Base-by-base conservation (phyloP, 768 basidiomycete species). In the Russula sp. region DNA sequence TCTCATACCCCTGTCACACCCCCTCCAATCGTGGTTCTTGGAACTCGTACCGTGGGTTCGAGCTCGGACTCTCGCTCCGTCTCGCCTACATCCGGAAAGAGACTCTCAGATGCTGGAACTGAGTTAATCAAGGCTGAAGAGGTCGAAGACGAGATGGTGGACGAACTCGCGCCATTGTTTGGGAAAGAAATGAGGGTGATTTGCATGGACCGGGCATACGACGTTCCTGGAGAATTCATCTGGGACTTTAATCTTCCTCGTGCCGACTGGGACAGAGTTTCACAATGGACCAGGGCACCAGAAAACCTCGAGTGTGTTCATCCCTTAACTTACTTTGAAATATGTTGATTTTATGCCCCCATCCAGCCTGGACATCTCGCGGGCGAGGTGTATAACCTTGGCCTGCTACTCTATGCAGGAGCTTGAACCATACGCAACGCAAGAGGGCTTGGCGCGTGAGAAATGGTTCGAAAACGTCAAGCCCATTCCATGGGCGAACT, bases 381-480 rank as follows among this genome's bases (percentile, higher is more conserved):
- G 35, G 13, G 57, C 41, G n/a, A 53, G 36, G 38, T 63, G 62
- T 11, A 29, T 63, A 35, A 39, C 62, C 2, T 43, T 63, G 6
- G 62, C 57, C 1, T 63, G 62, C 25, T 63, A 63, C 34, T n/a
- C 32, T 16, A 51, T 43, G 22, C 38, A 42, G 14, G 62, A 63
- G 13, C 52, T 63, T n/a, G 34, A 48, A 5, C 46, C 34, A 1
- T 54, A 59, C n/a, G 57, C 57, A 11, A 63, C 3, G 3, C 57
- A 63, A 49, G 36, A 10, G 7, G 34, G 11, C 39, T 10, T 43
- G 9, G 8, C 16, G 35, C 62, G 57, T n/a, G 62, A 63, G 14
- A 38, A 49, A 48, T 63, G 62, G 62, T 59, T 63, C 22, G 62
- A 63, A 49, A 63, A 63, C n/a, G 32, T 42, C 39, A 57, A 39